Evolutionary conservation across 441 rosid species (phyloP).

Genomic region (Brassica hybrid): DNA sequence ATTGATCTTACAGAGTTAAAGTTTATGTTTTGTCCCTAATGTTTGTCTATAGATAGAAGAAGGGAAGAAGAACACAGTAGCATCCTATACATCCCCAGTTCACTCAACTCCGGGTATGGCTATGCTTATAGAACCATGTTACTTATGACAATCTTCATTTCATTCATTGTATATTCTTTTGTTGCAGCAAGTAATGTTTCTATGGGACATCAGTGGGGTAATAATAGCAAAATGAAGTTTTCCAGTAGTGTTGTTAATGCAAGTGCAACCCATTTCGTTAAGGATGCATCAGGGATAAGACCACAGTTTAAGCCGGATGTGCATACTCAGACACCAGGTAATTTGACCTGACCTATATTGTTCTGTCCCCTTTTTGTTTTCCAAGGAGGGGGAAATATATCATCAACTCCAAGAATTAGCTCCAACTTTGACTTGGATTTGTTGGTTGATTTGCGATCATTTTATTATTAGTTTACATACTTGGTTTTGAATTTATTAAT

Average conservation of each 20-base stretch:
- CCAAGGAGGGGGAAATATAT: neutral
- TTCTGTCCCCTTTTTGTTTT: neutral
- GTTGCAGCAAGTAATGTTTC: conserved; percentile 45
- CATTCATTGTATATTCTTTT: conserved; percentile 33
- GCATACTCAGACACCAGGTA: conserved; percentile 65
- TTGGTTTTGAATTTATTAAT: no score
- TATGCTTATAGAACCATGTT: conserved; percentile 39
- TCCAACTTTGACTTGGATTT: neutral
- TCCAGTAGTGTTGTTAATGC: conserved; percentile 50
- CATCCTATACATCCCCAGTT: conserved; percentile 47
- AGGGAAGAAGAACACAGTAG: conserved; percentile 61
- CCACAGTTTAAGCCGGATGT: conserved; percentile 47
- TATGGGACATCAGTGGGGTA: conserved; percentile 48
- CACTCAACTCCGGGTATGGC: conserved; percentile 39
- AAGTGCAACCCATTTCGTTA: conserved; percentile 53
- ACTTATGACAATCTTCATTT: conserved; percentile 38
- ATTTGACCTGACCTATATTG: neutral
- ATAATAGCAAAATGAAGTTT: conserved; percentile 52
- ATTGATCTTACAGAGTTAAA: no score
- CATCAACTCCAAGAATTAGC: neutral
- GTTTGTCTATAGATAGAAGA: conserved; percentile 75
- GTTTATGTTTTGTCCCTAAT: neutral
- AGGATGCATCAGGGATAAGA: conserved; percentile 51
- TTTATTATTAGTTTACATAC: no score
- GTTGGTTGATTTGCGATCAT: no score